phyloP scores from a whole-genome alignment of 345 rosid genomes.

The Corymbia maculata region DNA sequence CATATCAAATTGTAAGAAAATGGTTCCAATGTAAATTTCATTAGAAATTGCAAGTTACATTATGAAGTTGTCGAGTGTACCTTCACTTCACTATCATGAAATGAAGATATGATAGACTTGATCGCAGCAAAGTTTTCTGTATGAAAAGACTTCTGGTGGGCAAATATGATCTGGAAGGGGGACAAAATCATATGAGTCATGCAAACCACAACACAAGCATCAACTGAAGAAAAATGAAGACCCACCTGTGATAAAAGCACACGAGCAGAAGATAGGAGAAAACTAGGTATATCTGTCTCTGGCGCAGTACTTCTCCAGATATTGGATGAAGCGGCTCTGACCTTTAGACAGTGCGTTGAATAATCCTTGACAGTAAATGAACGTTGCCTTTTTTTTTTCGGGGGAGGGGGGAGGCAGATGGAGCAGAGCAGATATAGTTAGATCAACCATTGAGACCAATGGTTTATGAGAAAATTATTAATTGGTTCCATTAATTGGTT shows the following conservation, averaged over 20 bases:
- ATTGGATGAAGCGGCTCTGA: slow-evolving; percentile 40
- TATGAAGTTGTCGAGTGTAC: slow-evolving; percentile 21
- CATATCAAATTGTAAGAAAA: neutral
- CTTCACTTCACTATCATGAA: slow-evolving; percentile 16
- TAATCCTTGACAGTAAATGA: slow-evolving; percentile 48
- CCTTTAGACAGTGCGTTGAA: slow-evolving; percentile 27
- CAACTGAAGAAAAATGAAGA: neutral
- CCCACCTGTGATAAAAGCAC: slow-evolving; percentile 62
- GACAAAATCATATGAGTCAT: neutral
- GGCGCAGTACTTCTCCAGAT: slow-evolving; percentile 45
- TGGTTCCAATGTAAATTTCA: neutral
- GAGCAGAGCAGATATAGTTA: neutral
- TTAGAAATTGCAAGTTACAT: neutral
- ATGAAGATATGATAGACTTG: slow-evolving; percentile 34
- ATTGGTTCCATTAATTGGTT: no score
- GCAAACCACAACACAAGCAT: neutral
- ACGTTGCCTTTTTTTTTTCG: slow-evolving; percentile 14
- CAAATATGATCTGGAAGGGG: slow-evolving; percentile 54
- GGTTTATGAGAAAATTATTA: neutral
- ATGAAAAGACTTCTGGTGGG: slow-evolving; percentile 58
- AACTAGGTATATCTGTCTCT: slow-evolving; percentile 17
- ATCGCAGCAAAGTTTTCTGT: slow-evolving; percentile 45
- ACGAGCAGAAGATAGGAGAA: slow-evolving; percentile 48
- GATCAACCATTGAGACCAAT: neutral
- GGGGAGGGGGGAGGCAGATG: neutral